Base-by-base conservation (phyloP, 176 grass and related monocot species). In the Zoysia japonica region DNA sequence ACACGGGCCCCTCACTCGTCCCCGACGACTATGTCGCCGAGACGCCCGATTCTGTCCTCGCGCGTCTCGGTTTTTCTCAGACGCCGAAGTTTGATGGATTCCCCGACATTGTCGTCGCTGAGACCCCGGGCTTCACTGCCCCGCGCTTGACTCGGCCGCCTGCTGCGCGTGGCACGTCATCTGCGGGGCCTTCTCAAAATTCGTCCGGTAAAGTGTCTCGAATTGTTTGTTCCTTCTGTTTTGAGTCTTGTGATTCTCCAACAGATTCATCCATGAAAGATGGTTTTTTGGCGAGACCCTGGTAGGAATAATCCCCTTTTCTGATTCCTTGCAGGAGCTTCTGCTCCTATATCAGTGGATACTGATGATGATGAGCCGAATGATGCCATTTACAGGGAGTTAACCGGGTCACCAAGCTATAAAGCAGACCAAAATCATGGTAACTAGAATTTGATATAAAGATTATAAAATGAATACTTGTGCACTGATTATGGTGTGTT, bases 271-370 rank as follows among this genome's bases (percentile, higher is more conserved):
- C 2, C 15, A 14, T 39, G 2, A 6, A 72, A 14, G 12, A 5
- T 82, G 47, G 28, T 57, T 15, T 64, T 64, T 7, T 14, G 6
- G 8, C 64, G 39, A 52, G 52, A 63, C 28, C 69, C 20, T 5
- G 4, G 38, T 17, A 17, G 5, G n/a, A 17, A 41, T 77, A 49
- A 19, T 2, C 66, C 65, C 0, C 73, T 42, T 10, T 63, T n/a
- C 15, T 3, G 3, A 74, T 20, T 82, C 11, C 11, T 68, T 76
- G 11, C 84, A 93, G 87, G 78, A 77, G n/a, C 75, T 70, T 20
- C 61, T 80, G 77, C 61, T 67, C 64, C 72, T 1, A 86, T 93
- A 86, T 71, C 85, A 71, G 37, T 93, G 83, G 91, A 93, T 13
- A 88, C 76, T 70, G 88, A 93, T 65, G 65, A 86, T 15, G 62